Evolutionary conservation across 257 asterid genomes (phyloP).

Genomic region (Schizonepeta tenuifolia): DNA sequence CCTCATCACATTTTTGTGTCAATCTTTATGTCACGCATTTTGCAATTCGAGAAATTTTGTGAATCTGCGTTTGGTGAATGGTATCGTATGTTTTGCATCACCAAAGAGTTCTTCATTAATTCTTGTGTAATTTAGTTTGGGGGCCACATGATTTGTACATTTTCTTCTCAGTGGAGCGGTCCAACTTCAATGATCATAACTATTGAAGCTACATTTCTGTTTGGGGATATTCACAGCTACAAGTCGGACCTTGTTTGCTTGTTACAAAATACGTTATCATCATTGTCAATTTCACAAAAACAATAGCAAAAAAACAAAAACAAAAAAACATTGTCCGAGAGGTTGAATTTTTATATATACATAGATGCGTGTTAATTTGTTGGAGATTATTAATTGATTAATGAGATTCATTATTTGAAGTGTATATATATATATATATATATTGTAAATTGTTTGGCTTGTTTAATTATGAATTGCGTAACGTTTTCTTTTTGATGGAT

Average conservation of each 20-base stretch:
- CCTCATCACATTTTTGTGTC: slow-evolving; percentile 52
- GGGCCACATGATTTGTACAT: slow-evolving; percentile 20
- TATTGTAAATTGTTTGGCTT: too few relatives aligned
- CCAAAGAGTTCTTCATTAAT: slow-evolving; percentile 18
- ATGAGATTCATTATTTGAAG: too few relatives aligned
- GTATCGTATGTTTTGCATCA: slow-evolving; percentile 34
- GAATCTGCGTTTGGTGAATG: slow-evolving; percentile 32
- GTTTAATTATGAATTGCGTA: too few relatives aligned
- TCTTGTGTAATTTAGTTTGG: slow-evolving; percentile 5
- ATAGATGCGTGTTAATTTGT: too few relatives aligned
- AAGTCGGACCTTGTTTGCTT: slow-evolving; percentile 22
- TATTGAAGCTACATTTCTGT: slow-evolving; percentile 21
- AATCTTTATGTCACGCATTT: slow-evolving; percentile 42
- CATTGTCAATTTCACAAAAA: slow-evolving; percentile 19
- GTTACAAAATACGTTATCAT: slow-evolving; percentile 28
- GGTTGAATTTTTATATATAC: too few relatives aligned
- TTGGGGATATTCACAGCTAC: slow-evolving; percentile 20
- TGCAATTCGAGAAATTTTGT: slow-evolving; percentile 2
- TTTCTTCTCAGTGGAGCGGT: slow-evolving; percentile 25
- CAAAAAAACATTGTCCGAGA: too few relatives aligned
- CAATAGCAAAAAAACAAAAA: not conserved
- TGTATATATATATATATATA: too few relatives aligned
- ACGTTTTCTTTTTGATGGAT: too few relatives aligned
- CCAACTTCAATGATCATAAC: slow-evolving; percentile 31
- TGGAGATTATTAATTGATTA: too few relatives aligned